Evolutionary conservation across 2,329 filamentous ascomycete genomes (phyloP).

Genomic region (Pestalotiopsis sp.): DNA sequence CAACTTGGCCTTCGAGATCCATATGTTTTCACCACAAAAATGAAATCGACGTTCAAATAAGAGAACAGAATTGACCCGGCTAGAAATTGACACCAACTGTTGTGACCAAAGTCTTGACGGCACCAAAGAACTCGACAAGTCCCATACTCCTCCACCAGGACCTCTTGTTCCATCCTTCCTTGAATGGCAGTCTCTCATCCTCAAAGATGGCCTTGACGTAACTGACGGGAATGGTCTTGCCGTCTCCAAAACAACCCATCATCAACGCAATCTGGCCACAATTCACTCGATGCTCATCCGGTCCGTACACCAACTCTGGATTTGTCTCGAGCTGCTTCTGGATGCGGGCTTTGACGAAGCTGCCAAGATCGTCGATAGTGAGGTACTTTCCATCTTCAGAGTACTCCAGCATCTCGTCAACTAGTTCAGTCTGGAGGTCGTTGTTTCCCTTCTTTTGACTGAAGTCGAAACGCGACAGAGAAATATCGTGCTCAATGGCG

Average conservation of each 20-base stretch:
- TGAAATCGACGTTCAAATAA: no score
- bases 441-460: neutral
- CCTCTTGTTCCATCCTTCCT: conserved; percentile 13
- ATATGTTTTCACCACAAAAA: no score
- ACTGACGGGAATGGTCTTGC: conserved; percentile 11
- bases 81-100: conserved; percentile 4
- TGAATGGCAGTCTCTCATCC: conserved; percentile 9
- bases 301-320: conserved; percentile 9
- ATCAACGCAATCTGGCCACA: conserved; percentile 12
- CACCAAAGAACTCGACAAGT: conserved; percentile 11
- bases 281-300: conserved; percentile 5
- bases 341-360: conserved; percentile 8
- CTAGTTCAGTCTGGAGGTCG: neutral
- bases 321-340: conserved; percentile 7
- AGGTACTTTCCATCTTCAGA: neutral
- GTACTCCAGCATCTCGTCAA: neutral
- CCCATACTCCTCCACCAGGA: conserved; percentile 11
- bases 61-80: neutral
- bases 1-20: no score
- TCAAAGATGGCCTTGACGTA: conserved; percentile 13
- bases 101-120: conserved; percentile 8
- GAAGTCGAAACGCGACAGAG: neutral
- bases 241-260: conserved; percentile 11
- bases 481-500: conserved; percentile 2
- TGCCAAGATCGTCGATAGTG: neutral